Evolutionary conservation across 306 rosid genomes (phyloP).

Genomic region (Hippophae rhamnoides): DNA sequence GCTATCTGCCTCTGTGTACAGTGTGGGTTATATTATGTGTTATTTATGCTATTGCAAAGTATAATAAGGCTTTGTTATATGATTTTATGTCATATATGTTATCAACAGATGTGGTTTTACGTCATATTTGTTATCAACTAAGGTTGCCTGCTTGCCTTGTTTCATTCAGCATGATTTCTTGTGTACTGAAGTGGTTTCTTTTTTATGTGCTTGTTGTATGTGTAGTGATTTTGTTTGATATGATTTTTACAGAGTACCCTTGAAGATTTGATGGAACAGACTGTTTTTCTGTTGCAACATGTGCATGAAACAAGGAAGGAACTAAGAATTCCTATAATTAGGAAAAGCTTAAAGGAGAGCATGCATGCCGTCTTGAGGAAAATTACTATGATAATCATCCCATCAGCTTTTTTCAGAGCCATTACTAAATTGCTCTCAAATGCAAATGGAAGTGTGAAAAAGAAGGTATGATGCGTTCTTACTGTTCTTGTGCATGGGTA

Average conservation of each 20-base stretch:
- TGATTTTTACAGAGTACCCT: conserved; percentile 38
- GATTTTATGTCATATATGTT: too few relatives aligned
- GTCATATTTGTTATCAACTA: too few relatives aligned
- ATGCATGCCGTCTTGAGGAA: conserved; percentile 49
- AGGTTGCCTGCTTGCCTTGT: too few relatives aligned
- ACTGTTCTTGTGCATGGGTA: background rate
- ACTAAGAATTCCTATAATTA: conserved; percentile 32
- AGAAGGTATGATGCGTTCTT: conserved; percentile 41
- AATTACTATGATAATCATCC: conserved; percentile 39
- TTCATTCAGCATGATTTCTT: too few relatives aligned
- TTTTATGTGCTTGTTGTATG: background rate
- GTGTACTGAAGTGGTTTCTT: too few relatives aligned
- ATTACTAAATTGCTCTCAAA: conserved; percentile 53
- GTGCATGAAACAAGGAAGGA: conserved; percentile 50
- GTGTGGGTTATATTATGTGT: too few relatives aligned
- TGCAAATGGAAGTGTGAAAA: conserved; percentile 44
- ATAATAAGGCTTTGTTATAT: too few relatives aligned
- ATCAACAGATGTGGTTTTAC: too few relatives aligned
- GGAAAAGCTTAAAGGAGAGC: conserved; percentile 52
- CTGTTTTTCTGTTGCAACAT: conserved; percentile 46
- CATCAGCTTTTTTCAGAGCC: conserved; percentile 54
- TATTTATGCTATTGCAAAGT: too few relatives aligned
- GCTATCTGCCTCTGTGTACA: too few relatives aligned
- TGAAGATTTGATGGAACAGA: conserved; percentile 63
- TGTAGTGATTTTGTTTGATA: conserved; percentile 3